A percentile compares a stretch with the other conserved stretches of the same genome.
These are phyloP conservation scores for Entrophospora sp. DNA, from an alignment of 192 early-diverging fungal species.

Conservation along the genomic window DNA sequence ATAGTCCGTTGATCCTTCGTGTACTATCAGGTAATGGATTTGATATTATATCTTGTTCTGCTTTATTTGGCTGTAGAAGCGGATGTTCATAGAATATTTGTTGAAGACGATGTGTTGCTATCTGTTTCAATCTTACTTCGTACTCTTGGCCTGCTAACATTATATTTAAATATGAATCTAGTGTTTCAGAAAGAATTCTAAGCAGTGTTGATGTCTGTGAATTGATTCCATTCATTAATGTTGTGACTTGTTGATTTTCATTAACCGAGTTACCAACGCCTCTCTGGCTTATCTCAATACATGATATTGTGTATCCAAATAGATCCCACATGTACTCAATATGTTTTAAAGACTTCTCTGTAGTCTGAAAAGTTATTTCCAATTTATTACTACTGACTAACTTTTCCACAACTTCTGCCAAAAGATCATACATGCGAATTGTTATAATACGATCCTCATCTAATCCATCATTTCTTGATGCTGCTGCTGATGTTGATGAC, in stretches of 20 bases:
- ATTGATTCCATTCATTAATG: constrained; percentile 58
- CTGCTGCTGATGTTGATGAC: too few relatives aligned
- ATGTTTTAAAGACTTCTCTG: constrained; percentile 21
- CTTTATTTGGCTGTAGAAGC: constrained; percentile 16
- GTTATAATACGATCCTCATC: constrained; percentile 22
- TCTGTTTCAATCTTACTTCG: constrained; percentile 20
- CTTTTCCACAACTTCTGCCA: constrained; percentile 60
- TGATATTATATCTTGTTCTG: constrained; percentile 4
- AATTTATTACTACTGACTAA: constrained; percentile 41
- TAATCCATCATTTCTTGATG: neutral
- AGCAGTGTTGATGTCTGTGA: constrained; percentile 58
- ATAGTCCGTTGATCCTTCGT: constrained; percentile 6
- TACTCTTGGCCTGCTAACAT: constrained; percentile 29
- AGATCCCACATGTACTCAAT: constrained; percentile 51
- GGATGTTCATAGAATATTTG: constrained; percentile 31
- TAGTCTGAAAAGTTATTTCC: constrained; percentile 21
- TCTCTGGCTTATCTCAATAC: constrained; percentile 62
- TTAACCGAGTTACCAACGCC: constrained; percentile 42
- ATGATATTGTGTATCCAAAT: constrained; percentile 58
- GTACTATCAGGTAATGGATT: constrained; percentile 13
- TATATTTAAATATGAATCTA: constrained; percentile 45
- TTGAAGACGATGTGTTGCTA: constrained; percentile 18
- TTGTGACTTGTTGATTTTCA: constrained; percentile 21
- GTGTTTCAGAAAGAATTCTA: constrained; percentile 58
- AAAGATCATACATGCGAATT: constrained; percentile 50